phyloP scores from a whole-genome alignment of 352 stramenopile species.

The Globisporangium okanoganense region DNA sequence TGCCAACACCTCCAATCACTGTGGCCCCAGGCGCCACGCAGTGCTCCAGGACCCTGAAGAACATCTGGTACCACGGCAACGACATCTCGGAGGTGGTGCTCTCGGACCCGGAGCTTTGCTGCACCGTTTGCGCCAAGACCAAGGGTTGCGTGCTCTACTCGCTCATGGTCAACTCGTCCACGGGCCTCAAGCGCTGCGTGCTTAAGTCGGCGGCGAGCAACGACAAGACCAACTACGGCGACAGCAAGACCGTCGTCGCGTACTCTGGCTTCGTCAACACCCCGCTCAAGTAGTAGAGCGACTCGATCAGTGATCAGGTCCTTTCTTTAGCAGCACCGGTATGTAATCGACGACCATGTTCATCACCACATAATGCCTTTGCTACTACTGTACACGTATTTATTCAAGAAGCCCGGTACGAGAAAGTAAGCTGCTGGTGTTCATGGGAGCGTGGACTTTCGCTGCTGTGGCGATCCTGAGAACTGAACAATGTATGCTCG shows the following conservation, averaged over 20 bases:
- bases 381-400: too few relatives aligned
- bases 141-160: constrained; percentile 6
- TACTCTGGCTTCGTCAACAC: constrained; percentile 5
- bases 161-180: constrained; percentile 7
- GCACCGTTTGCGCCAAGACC: constrained; percentile 4
- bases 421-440: too few relatives aligned
- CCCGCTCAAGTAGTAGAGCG: too few relatives aligned
- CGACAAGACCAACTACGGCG: constrained; percentile 15
- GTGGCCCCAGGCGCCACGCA: neutral
- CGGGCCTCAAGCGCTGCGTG: neutral
- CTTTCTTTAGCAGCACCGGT: too few relatives aligned
- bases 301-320: too few relatives aligned
- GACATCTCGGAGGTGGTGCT: constrained; percentile 8
- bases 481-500: too few relatives aligned
- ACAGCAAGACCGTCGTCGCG: constrained; percentile 8
- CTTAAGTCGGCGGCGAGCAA: constrained; percentile 3
- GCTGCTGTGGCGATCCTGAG: too few relatives aligned
- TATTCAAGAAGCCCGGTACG: too few relatives aligned
- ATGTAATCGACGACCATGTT: too few relatives aligned
- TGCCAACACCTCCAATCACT: neutral
- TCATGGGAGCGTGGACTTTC: too few relatives aligned
- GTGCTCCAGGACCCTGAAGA: constrained; percentile 20
- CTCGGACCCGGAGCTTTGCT: constrained; percentile 3
- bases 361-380: too few relatives aligned
- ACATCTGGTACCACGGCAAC: constrained; percentile 12